These are phyloP conservation scores for Saccharomyces hybrid DNA, from an alignment of 1,139 yeast genomes.

Conservation along the genomic window DNA sequence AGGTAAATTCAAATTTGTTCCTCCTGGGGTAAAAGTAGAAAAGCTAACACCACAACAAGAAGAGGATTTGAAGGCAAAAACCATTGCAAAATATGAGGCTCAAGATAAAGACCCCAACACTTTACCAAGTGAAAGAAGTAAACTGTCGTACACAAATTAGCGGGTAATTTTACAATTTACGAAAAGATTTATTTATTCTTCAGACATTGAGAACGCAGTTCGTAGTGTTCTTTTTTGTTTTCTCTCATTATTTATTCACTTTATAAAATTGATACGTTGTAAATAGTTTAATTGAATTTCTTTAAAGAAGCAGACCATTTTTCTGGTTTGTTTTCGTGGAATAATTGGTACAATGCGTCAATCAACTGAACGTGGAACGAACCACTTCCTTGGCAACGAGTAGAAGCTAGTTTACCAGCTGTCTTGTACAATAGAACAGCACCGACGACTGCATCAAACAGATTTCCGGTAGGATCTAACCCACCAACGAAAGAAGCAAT, in stretches of 20 bases:
- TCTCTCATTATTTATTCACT: slow-evolving; percentile 2
- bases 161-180: background rate
- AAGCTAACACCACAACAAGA: slow-evolving; percentile 61
- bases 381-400: slow-evolving; percentile 25
- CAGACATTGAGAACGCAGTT: background rate
- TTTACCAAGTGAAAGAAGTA: slow-evolving; percentile 57
- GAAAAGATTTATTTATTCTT: slow-evolving; percentile 1
- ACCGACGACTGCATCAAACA: slow-evolving; percentile 44
- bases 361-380: slow-evolving; percentile 26
- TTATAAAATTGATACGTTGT: slow-evolving; percentile 6
- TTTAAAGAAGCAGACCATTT: slow-evolving; percentile 20
- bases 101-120: slow-evolving; percentile 35
- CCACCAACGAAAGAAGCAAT: slow-evolving; percentile 56
- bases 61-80: slow-evolving; percentile 35
- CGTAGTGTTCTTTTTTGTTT: background rate
- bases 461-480: slow-evolving; percentile 28
- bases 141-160: slow-evolving; percentile 52
- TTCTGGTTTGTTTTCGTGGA: slow-evolving; percentile 20
- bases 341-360: slow-evolving; percentile 25
- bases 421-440: slow-evolving; percentile 58
- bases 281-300: slow-evolving; percentile 8
- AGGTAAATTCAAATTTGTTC: slow-evolving; percentile 77
- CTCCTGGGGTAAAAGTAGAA: slow-evolving; percentile 74
- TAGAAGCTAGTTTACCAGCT: slow-evolving; percentile 52
- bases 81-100: slow-evolving; percentile 40